Conservation (phyloP, 2,329 filamentous ascomycete genomes). For the Nannizzia gypsea region DNA sequence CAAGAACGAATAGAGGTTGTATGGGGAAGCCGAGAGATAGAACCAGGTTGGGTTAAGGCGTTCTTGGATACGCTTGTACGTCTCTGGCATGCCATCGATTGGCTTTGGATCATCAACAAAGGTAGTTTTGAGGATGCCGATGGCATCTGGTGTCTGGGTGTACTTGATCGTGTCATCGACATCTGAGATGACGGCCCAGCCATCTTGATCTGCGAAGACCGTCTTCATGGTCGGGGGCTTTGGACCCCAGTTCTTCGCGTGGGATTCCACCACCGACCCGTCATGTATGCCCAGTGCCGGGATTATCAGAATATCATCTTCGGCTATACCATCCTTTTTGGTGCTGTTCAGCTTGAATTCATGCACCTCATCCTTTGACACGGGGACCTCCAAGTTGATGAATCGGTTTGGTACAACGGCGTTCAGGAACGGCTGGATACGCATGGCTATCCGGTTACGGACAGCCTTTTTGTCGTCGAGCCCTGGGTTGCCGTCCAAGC, state of each 20-base stretch:
- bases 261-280: slow-evolving; percentile 38
- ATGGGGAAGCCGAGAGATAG: slow-evolving; percentile 87
- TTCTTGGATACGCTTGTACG: slow-evolving; percentile 57
- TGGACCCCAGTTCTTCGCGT: slow-evolving; percentile 17
- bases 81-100: slow-evolving; percentile 68
- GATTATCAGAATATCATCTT: slow-evolving; percentile 44
- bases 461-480: slow-evolving; percentile 45
- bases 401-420: slow-evolving; percentile 59
- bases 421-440: slow-evolving; percentile 58
- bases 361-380: slow-evolving; percentile 33
- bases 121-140: slow-evolving; percentile 70
- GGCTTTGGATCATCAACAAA: slow-evolving; percentile 65
- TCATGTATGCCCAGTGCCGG: slow-evolving; percentile 30
- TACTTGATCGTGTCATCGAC: slow-evolving; percentile 94
- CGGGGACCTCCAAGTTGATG: slow-evolving; percentile 51
- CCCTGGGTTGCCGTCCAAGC: slow-evolving; percentile 47
- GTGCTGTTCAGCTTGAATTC: slow-evolving; percentile 55
- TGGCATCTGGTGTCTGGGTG: slow-evolving; percentile 66
- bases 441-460: slow-evolving; percentile 49
- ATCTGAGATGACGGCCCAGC: slow-evolving; percentile 80
- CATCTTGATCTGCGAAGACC: slow-evolving; percentile 60
- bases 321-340: slow-evolving; percentile 59
- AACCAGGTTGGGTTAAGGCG: slow-evolving; percentile 63
- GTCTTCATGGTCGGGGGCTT: slow-evolving; percentile 52
- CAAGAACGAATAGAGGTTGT: slow-evolving; percentile 86